These are phyloP conservation scores for Ajuga reptans DNA, from an alignment of 305 asterid species.

Conservation along the genomic window DNA sequence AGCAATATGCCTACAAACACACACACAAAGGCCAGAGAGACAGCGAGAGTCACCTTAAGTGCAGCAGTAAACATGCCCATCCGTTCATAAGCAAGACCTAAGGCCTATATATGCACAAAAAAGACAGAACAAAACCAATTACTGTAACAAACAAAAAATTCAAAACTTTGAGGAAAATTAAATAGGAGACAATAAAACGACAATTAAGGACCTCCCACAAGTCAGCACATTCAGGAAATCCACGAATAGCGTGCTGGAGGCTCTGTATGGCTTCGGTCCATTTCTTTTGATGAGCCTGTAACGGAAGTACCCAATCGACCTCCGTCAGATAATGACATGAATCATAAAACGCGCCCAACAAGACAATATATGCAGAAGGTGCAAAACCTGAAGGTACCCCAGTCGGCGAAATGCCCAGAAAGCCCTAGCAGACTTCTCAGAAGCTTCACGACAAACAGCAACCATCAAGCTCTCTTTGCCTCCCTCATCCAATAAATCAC, in stretches of 20 bases:
- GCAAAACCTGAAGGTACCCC: constrained; percentile 79
- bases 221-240: constrained; percentile 77
- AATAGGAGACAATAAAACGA: background rate
- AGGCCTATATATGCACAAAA: constrained; percentile 48
- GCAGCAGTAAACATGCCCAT: constrained; percentile 99
- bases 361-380: constrained; percentile 6
- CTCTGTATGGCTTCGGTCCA: constrained; percentile 93
- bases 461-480: constrained; percentile 81
- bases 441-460: constrained; percentile 72
- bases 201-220: constrained; percentile 74
- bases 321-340: constrained; percentile 8
- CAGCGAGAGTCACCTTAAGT: constrained; percentile 50
- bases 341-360: background rate
- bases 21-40: background rate
- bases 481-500: constrained; percentile 61
- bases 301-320: constrained; percentile 10
- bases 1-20: background rate
- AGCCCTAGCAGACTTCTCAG: constrained; percentile 79
- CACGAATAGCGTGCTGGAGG: constrained; percentile 93
- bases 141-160: background rate
- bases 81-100: constrained; percentile 88
- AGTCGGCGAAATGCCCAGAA: constrained; percentile 89
- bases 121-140: background rate
- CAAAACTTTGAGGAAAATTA: background rate
- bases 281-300: constrained; percentile 69